Conservation (phyloP, 331 rosid species). For the Cydonia oblonga region DNA sequence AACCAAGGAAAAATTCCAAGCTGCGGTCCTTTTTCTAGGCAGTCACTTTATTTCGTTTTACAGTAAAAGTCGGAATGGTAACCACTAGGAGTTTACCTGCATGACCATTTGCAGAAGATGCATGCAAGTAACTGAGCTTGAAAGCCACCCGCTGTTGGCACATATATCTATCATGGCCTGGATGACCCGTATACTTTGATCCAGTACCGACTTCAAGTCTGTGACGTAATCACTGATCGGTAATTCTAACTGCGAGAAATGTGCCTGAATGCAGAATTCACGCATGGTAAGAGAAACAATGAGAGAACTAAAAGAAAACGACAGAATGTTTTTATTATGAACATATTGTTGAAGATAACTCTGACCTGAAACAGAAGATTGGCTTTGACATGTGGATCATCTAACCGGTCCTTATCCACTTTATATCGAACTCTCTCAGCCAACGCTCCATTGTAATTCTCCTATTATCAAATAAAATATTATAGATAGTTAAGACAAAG, state of each 20-base stretch:
- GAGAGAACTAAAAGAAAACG: not conserved
- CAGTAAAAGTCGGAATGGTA: not conserved
- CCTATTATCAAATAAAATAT: conserved; percentile 32
- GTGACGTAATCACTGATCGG: conserved; percentile 90
- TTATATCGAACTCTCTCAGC: conserved; percentile 64
- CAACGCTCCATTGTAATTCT: conserved; percentile 72
- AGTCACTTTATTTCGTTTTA: not conserved
- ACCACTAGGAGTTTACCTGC: conserved; percentile 46
- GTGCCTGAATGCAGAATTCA: conserved; percentile 46
- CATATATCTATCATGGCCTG: conserved; percentile 99
- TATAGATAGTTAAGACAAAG: not conserved
- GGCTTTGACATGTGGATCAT: conserved; percentile 89
- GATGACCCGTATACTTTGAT: conserved; percentile 89
- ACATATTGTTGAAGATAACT: conserved; percentile 19
- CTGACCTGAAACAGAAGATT: conserved; percentile 86
- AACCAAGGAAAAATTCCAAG: not conserved
- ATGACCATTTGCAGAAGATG: conserved; percentile 94
- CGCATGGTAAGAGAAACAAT: conserved; percentile 1
- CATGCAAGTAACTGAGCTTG: conserved; percentile 85
- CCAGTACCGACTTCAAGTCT: conserved; percentile 88
- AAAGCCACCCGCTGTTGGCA: conserved; percentile 94
- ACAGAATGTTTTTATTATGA: conserved; percentile 2
- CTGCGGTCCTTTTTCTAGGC: not conserved
- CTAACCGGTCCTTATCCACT: conserved; percentile 76
- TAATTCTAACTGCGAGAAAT: conserved; percentile 83